Base-by-base conservation (phyloP, 116 monocot species). In the Dioscorea cayenensis region DNA sequence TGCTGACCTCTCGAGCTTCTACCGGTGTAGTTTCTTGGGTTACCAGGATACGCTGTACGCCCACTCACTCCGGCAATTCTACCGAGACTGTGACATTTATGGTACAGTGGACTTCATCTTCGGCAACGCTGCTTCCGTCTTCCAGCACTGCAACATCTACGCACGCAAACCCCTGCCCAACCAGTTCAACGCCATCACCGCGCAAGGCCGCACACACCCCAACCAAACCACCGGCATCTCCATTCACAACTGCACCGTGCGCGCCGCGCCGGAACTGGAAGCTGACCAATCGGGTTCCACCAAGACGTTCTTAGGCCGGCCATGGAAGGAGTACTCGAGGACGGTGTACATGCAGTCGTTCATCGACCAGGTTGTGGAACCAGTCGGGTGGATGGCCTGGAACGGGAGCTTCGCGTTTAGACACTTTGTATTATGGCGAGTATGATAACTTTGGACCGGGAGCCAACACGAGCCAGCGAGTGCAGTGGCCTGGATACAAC, bases 61-160 rank as follows among this genome's bases (percentile, higher is more conserved):
- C 50, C 90, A 92, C 87, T 90, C 92, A 60, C 84, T 90, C 80
- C 90, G 92, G 14, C 96, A 96, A 64, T 96, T 96, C 84, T 96
- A 84, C 79, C 87, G 96, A 14, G 96, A 92, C 43, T 90, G 90
- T 72, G 75, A 85, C 81, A 64, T 96, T 72, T 70, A 18, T 37
- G 96, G 96, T 69, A 96, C 96, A 20, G 72, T 96, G 49, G 96
- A 96, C 77, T 90, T 96, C 80, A 81, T 96, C 74, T 96, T 84
- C 77, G 96, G 96, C 71, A 86, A 96, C 72, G 85, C 90, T 10
- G 90, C 96, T 10, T 85, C 68, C 74, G 55, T 92, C 68, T 73
- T 92, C 78, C 95, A 95, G 76, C 78, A n/a, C 70, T 85, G 87
- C 82, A 73, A 77, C 60, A 59, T 95, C 72, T 14, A 81, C 38